phyloP scores from a whole-genome alignment of 495 filamentous ascomycete genomes.

The Thermochaetoides thermophila region DNA sequence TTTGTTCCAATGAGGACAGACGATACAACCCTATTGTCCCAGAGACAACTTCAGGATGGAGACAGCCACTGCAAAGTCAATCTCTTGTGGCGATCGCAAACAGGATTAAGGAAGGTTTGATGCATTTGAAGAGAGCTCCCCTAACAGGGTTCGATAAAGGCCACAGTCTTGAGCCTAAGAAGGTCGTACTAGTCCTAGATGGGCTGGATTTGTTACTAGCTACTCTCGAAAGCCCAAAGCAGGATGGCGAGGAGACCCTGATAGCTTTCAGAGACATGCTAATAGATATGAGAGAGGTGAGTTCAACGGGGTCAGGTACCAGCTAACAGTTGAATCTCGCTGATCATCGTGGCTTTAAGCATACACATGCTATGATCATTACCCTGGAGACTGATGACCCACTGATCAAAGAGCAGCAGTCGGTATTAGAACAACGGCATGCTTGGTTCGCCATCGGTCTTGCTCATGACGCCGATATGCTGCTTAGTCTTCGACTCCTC shows the following conservation, averaged over 20 bases:
- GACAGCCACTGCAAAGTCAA: conserved; percentile 1
- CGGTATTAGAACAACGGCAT: conserved; percentile 56
- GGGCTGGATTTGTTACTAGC: conserved; percentile 40
- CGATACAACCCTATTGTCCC: too few species aligned
- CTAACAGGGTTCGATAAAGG: not conserved
- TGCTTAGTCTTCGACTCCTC: conserved; percentile 56
- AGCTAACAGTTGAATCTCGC: too few species aligned
- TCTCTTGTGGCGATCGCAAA: conserved; percentile 9
- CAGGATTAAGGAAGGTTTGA: conserved; percentile 19
- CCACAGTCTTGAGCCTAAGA: conserved; percentile 4
- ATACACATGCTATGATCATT: conserved; percentile 46
- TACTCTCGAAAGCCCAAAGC: conserved; percentile 1
- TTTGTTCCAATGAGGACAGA: too few species aligned
- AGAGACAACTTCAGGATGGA: conserved; percentile 2
- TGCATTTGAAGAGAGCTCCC: conserved; percentile 6
- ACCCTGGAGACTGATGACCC: conserved; percentile 56
- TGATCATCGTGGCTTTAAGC: too few species aligned
- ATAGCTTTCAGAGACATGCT: conserved; percentile 28
- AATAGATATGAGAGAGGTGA: conserved; percentile 41
- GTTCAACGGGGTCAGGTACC: too few species aligned
- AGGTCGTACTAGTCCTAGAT: conserved; percentile 38
- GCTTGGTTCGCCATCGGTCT: conserved; percentile 50
- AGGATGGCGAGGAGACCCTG: conserved; percentile 10
- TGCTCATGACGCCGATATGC: conserved; percentile 57
- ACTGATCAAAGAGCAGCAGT: conserved; percentile 40